Base-by-base conservation (phyloP, 192 early-diverging fungal species). In the Phycomyces blakesleeanus region DNA sequence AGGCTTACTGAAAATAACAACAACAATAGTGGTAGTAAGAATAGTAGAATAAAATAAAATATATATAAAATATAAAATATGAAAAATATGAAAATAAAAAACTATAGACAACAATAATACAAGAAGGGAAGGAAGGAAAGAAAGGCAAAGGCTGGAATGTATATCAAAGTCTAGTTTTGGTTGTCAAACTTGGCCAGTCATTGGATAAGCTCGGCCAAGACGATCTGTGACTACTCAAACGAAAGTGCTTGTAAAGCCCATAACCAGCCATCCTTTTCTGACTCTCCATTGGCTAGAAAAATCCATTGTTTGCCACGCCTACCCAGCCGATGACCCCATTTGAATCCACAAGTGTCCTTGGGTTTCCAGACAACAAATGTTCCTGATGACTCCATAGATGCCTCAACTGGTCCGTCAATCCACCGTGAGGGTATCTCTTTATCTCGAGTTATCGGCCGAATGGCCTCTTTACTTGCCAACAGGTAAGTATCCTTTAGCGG, bases 211-310 rank as follows among this genome's bases (percentile, higher is more conserved):
- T 34, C 29, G 29, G 29, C 7, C 29, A 34, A 34, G 29, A 34
- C 29, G 29, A 34, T 34, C 29, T 34, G 29, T 34, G 29, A 34
- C 29, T 34, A 34, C 29, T 34, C 29, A 7, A 7, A 34, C 29
- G 26, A 59, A 18, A 51, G 47, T n/a, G 49, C 22, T 15, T 51
- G 59, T 51, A 61, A 61, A 37, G 59, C 59, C 59, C 59, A 51
- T 12, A 52, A 10, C 59, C 59, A 61, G 27, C 27, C 47, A 11
- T 61, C 59, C 22, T 40, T 61, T 6, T 61, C 59, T 22, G 29
- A 18, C 24, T 39, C 20, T 24, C 37, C 51, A 51, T 49, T 61
- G n/a, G 59, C 49, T 21, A 51, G 49, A 39, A 61, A 61, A 0
- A 61, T 9, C 59, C 59, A 61, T 34, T 34, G 29, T 34, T 34